Base-by-base conservation (phyloP, 768 basidiomycete genomes). In the Phallus indusiatus region DNA sequence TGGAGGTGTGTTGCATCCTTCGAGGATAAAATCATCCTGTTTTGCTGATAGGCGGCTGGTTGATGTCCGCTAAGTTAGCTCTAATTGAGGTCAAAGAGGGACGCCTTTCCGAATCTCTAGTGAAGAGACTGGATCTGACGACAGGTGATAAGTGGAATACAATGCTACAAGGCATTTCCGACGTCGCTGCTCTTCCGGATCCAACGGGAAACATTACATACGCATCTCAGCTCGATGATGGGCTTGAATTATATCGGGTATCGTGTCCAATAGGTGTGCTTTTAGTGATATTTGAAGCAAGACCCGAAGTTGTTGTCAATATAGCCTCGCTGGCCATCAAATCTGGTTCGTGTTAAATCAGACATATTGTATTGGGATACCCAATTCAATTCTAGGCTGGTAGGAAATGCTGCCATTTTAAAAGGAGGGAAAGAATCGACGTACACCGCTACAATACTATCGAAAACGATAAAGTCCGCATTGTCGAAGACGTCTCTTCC, bases 391-490 rank as follows among this genome's bases (percentile, higher is more conserved):
- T 22, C 24, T 10, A 62, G 18, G 55, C 7, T 33, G 50, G 6
- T 64, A 96, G 95, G 95, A 1, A 99, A 99, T 69, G 88, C 94
- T 20, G 95, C 94, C 9, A 98, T 99, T 60, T 74, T 98, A 33
- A 98, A 99, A 72, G 95, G 96, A 10, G 96, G 96, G 6, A 97
- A 95, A 69, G 96, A 99, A 69, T 97, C 95, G 4, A 81, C 81
- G 52, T 75, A 83, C 59, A 96, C 96, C 1, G 81, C 92, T 2
- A 70, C 76, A 5, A 74, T 93, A 24, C 81, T 99, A 35, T 82
- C 92, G 1, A 74, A 81, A 62, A 83, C 90, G 50, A 97, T 98
- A 64, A 82, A 88, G 16, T 70, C 77, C 12, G 94, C 91, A 1
- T 75, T 98, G 24, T 73, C 81, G 1, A 81, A 80, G 51, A 91